These are phyloP conservation scores for Colletotrichum noveboracense DNA, from an alignment of 2,329 filamentous ascomycete genomes.

Conservation along the genomic window DNA sequence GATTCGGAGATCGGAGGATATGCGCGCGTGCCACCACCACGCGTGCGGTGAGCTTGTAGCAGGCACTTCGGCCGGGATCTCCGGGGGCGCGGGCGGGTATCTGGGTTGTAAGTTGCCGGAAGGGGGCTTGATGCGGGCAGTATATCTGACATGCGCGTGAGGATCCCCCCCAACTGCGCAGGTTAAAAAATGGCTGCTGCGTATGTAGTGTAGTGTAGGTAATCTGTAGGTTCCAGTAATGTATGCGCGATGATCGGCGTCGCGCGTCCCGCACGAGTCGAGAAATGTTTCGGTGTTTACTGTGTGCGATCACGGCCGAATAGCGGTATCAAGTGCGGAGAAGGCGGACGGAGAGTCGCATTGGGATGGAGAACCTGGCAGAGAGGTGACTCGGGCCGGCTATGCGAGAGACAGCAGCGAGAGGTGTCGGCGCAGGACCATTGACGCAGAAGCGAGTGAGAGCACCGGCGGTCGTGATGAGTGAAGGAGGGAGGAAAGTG, in stretches of 20 bases:
- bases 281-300: slow-evolving; percentile 2
- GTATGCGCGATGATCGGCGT: slow-evolving; percentile 4
- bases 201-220: not conserved
- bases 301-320: not conserved
- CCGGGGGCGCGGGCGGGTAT: not conserved
- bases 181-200: not conserved
- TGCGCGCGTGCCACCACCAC: not conserved
- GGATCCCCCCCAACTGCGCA: not conserved
- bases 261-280: not conserved
- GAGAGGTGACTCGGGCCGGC: not conserved
- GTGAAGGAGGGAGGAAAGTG: not conserved
- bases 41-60: not conserved
- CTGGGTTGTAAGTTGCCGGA: not conserved
- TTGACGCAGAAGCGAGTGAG: not conserved
- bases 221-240: not conserved
- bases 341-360: not conserved
- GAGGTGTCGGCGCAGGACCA: not conserved
- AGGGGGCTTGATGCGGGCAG: not conserved
- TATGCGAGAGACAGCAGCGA: not conserved
- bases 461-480: not conserved
- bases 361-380: not conserved
- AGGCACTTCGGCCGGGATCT: not conserved
- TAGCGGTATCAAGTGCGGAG: slow-evolving; percentile 5
- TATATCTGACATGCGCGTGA: not conserved
- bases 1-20: not conserved